These are phyloP conservation scores for Coix lacrymajobi DNA, from an alignment of 176 grass and related monocot genomes.

Conservation along the genomic window DNA sequence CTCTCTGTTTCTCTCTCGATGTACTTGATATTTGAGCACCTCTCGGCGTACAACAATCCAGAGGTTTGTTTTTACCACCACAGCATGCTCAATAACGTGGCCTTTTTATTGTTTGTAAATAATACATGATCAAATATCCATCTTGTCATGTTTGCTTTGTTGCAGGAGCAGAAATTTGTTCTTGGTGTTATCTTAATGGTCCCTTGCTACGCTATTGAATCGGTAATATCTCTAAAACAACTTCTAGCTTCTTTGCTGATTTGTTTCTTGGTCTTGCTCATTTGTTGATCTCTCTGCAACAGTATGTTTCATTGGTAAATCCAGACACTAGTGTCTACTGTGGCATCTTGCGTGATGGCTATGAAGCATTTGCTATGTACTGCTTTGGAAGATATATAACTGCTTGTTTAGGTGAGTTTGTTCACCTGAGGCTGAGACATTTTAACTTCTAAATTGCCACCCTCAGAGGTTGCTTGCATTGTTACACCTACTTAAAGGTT, in stretches of 20 bases:
- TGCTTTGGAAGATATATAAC: slow-evolving; percentile 86
- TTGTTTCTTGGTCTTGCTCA: neutral
- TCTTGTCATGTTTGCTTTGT: slow-evolving; percentile 10
- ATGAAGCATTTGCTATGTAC: slow-evolving; percentile 93
- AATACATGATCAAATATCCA: neutral
- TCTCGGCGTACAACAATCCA: slow-evolving; percentile 79
- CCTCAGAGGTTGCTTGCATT: neutral
- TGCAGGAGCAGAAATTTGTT: slow-evolving; percentile 88
- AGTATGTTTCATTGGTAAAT: slow-evolving; percentile 80
- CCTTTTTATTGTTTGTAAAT: neutral
- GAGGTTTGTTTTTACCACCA: slow-evolving; percentile 48
- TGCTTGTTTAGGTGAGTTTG: slow-evolving; percentile 71
- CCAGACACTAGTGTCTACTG: slow-evolving; percentile 70
- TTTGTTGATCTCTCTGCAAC: slow-evolving; percentile 2
- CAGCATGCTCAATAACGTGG: neutral
- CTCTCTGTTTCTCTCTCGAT: slow-evolving; percentile 49
- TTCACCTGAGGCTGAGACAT: neutral
- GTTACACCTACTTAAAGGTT: neutral
- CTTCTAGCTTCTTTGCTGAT: neutral
- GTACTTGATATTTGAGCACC: slow-evolving; percentile 70
- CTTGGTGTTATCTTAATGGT: slow-evolving; percentile 91
- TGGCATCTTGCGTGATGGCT: slow-evolving; percentile 73
- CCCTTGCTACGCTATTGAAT: slow-evolving; percentile 79
- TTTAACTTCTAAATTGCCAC: neutral
- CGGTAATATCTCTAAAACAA: slow-evolving; percentile 41